These are phyloP conservation scores for Polygonum maritimum DNA, from an alignment of 148 eudicot genomes.

Conservation along the genomic window DNA sequence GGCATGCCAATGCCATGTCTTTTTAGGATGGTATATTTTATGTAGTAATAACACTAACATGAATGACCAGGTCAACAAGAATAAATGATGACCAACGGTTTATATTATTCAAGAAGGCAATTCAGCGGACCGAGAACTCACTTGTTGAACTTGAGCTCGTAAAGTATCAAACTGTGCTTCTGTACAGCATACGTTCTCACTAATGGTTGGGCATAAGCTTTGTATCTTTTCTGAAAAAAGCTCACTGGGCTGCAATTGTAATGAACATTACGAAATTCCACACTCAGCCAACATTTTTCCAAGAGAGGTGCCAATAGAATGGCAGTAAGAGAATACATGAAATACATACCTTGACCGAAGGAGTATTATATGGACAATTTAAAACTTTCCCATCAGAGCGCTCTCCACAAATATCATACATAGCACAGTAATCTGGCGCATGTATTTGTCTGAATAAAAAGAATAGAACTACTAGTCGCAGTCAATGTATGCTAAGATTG, in stretches of 20 bases:
- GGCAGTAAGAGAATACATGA: neutral
- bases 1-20: neutral
- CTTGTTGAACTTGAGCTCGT: conserved; percentile 63
- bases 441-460: conserved; percentile 35
- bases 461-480: neutral
- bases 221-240: conserved; percentile 57
- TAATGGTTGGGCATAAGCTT: conserved; percentile 59
- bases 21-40: neutral
- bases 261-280: neutral
- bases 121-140: conserved; percentile 18
- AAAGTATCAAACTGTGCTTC: conserved; percentile 56
- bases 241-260: conserved; percentile 47
- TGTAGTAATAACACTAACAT: neutral
- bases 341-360: conserved; percentile 41
- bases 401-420: conserved; percentile 70
- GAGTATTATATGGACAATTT: conserved; percentile 53
- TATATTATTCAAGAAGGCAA: neutral
- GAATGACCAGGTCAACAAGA: neutral
- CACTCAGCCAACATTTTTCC: neutral
- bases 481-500: neutral
- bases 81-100: neutral
- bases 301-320: neutral
- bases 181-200: conserved; percentile 58
- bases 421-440: conserved; percentile 51
- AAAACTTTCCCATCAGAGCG: conserved; percentile 50